Percentiles rank a stretch among this genome's conserved stretches.
Evolutionary conservation across 2,329 filamentous ascomycete species (phyloP).

Genomic region (Verticillium klebahnii): DNA sequence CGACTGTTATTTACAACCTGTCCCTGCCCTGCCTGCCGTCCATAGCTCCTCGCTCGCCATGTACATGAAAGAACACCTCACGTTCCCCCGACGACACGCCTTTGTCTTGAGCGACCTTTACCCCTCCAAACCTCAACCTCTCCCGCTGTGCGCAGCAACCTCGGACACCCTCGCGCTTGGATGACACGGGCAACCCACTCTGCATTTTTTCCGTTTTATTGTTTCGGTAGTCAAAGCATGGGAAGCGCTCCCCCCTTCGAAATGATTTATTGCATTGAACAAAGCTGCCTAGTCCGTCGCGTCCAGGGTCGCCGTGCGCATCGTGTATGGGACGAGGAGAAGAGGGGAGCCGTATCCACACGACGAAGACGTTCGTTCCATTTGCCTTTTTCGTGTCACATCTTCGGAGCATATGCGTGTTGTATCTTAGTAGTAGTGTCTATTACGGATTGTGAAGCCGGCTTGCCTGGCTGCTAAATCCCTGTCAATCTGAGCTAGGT

Average conservation of each 20-base stretch:
- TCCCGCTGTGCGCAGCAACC: neutral
- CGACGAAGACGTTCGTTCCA: neutral
- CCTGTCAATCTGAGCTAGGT: neutral
- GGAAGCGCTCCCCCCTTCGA: neutral
- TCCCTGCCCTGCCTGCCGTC: neutral
- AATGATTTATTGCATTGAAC: neutral
- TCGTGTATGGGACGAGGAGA: neutral
- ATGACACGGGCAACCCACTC: neutral
- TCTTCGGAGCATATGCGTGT: conserved; percentile 27
- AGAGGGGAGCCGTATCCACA: neutral
- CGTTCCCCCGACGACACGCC: neutral
- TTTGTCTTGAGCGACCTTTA: neutral
- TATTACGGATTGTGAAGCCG: conserved; percentile 18
- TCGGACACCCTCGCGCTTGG: neutral
- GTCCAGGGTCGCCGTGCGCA: neutral
- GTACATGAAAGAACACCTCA: neutral
- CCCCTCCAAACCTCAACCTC: neutral
- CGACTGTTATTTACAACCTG: conserved; percentile 1
- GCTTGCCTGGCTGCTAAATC: neutral
- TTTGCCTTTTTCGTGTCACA: conserved; percentile 15
- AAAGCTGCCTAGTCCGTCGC: neutral
- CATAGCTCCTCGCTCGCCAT: neutral
- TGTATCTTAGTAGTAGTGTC: conserved; percentile 39
- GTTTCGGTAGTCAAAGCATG: neutral
- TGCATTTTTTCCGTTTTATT: neutral